Conservation (phyloP, 2,329 filamentous ascomycete genomes). For the Penicillium sp. region DNA sequence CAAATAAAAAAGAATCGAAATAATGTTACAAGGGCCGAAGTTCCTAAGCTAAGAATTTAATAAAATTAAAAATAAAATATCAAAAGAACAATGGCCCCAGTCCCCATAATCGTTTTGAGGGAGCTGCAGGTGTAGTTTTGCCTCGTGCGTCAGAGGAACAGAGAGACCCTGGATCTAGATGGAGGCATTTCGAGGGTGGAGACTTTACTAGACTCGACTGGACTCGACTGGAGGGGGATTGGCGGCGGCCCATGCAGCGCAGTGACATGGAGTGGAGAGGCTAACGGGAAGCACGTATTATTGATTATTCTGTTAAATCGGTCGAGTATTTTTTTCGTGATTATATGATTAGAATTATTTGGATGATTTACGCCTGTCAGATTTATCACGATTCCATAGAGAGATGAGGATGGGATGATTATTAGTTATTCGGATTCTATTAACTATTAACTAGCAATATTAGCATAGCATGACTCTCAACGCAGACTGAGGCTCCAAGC, state of each 20-base stretch:
- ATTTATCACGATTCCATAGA: not conserved
- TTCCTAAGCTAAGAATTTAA: conserved; percentile 20
- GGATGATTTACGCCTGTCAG: not conserved
- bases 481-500: not conserved
- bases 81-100: conserved; percentile 27
- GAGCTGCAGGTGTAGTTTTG: conserved; percentile 50
- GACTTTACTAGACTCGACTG: no score
- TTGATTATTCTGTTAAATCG: conserved; percentile 2
- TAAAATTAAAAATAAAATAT: not conserved
- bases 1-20: conserved; percentile 26
- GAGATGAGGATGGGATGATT: not conserved
- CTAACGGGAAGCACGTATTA: conserved; percentile 8
- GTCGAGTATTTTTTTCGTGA: not conserved
- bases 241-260: conserved; percentile 44
- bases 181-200: conserved; percentile 35
- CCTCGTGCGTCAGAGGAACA: conserved; percentile 46
- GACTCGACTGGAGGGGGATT: conserved; percentile 34
- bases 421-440: not conserved
- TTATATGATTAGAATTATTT: not conserved
- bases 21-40: not conserved
- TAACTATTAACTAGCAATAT: no score
- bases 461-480: not conserved
- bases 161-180: conserved; percentile 51
- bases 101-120: conserved; percentile 48
- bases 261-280: conserved; percentile 39